Conservation (phyloP, 2,329 filamentous ascomycete genomes). For the Diaporthe helianthi region DNA sequence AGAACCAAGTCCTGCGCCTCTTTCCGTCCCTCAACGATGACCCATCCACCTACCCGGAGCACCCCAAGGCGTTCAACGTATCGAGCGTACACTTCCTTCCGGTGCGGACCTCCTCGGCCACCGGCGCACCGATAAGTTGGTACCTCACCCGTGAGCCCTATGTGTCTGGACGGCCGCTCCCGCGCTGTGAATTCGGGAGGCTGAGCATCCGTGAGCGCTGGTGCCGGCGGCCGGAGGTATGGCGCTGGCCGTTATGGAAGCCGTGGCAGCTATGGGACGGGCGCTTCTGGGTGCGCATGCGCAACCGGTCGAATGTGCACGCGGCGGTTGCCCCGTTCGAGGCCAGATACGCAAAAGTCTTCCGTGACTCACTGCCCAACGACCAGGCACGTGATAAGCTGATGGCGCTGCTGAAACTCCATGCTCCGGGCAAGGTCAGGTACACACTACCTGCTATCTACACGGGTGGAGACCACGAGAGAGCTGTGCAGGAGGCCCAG, state of each 20-base stretch:
- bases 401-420: slow-evolving; percentile 52
- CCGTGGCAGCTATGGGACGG: slow-evolving; percentile 61
- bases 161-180: slow-evolving; percentile 47
- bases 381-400: slow-evolving; percentile 45
- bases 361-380: slow-evolving; percentile 52
- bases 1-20: slow-evolving; percentile 53
- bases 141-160: slow-evolving; percentile 56
- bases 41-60: not conserved
- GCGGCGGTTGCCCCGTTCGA: slow-evolving; percentile 56
- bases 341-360: slow-evolving; percentile 52
- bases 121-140: slow-evolving; percentile 45
- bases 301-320: slow-evolving; percentile 49
- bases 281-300: slow-evolving; percentile 65
- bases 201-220: slow-evolving; percentile 35
- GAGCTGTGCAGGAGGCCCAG: slow-evolving; percentile 33
- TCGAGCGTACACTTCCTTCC: slow-evolving; percentile 57
- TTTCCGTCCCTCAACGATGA: slow-evolving; percentile 52
- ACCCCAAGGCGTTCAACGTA: slow-evolving; percentile 50
- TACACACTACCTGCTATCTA: slow-evolving; percentile 65
- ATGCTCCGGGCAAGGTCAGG: slow-evolving; percentile 62
- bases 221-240: slow-evolving; percentile 27
- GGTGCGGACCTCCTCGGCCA: slow-evolving; percentile 35
- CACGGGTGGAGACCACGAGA: slow-evolving; percentile 46
- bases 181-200: slow-evolving; percentile 34
- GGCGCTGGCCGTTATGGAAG: slow-evolving; percentile 43